Base-by-base conservation (phyloP, 495 filamentous ascomycete genomes). In the Annulohypoxylon nitens region DNA sequence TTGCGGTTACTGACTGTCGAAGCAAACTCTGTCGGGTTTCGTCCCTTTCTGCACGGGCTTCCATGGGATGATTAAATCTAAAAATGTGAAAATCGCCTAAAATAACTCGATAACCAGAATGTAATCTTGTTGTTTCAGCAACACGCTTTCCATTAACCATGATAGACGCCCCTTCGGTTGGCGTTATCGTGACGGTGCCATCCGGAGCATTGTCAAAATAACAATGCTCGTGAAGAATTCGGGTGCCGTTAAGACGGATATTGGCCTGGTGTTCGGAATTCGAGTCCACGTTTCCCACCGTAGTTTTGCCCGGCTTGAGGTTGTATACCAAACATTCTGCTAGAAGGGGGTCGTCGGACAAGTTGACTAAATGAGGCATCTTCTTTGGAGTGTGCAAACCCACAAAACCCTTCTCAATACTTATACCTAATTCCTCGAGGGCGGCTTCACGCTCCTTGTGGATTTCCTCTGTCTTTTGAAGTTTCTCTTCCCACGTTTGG, bases 71-170 rank as follows among this genome's bases (percentile, higher is more conserved):
- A 73, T 99, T 99, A 84, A 99, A 99, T 65, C 96, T 88, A 81
- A 98, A 99, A 63, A 99, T 99, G 78, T 99, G 96, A 76, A 99
- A 99, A 80, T 99, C 96, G 14, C 97, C 96, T 9, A 99, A 83
- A 54, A 99, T 99, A 48, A 99, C 93, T 30, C 96, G 92, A 80
- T 93, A 96, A 36, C 96, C 96, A 81, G 94, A 97, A 73, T 93
- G 90, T 45, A 99, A 84, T 59, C 93, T 88, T 65, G 90, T 94
- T 9, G 93, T 90, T 74, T 93, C 92, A 37, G 93, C 87, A 30
- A 98, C 90, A 18, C 94, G 90, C 64, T 95, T 85, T 47, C 96
- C 96, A 75, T 99, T 99, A 39, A 99, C 94, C 97, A 99, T 98
- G 39, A 98, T 92, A 6, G 95, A 91, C 3, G 96, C 97, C 14